Percentiles rank a stretch among this genome's conserved stretches.
These are phyloP conservation scores for Prunus yedoensis DNA, from an alignment of 331 rosid genomes.

Conservation along the genomic window DNA sequence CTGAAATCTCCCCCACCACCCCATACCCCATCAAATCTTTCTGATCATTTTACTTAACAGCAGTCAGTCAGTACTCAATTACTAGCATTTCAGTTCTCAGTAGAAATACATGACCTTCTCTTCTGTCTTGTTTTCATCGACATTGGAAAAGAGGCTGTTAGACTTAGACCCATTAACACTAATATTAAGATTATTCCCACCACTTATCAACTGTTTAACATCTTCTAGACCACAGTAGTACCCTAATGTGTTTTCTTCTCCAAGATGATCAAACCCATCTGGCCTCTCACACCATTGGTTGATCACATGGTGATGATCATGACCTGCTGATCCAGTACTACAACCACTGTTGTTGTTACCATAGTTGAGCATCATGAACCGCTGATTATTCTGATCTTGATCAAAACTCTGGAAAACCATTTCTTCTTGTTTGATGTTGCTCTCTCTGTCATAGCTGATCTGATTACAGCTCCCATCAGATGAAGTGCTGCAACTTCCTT, in stretches of 20 bases:
- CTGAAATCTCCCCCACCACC: too few species aligned
- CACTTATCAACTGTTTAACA: too few species aligned
- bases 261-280: conserved; percentile 23
- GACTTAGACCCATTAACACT: too few species aligned
- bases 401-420: conserved; percentile 32
- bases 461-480: conserved; percentile 65
- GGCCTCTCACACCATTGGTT: conserved; percentile 44
- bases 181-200: too few species aligned
- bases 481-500: conserved; percentile 66
- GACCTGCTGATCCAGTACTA: too few species aligned
- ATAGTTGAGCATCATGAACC: conserved; percentile 35
- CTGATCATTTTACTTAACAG: too few species aligned
- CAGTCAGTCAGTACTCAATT: too few species aligned
- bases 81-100: too few species aligned
- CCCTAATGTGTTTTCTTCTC: conserved; percentile 34
- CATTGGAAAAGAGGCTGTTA: too few species aligned
- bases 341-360: conserved; percentile 9
- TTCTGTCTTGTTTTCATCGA: too few species aligned
- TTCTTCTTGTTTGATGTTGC: conserved; percentile 47
- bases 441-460: conserved; percentile 34
- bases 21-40: too few species aligned
- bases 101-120: too few species aligned
- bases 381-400: conserved; percentile 27
- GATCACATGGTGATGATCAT: not conserved
- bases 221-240: not conserved